These are phyloP conservation scores for Diaporthe eres DNA, from an alignment of 2,329 filamentous ascomycete species.

Conservation along the genomic window DNA sequence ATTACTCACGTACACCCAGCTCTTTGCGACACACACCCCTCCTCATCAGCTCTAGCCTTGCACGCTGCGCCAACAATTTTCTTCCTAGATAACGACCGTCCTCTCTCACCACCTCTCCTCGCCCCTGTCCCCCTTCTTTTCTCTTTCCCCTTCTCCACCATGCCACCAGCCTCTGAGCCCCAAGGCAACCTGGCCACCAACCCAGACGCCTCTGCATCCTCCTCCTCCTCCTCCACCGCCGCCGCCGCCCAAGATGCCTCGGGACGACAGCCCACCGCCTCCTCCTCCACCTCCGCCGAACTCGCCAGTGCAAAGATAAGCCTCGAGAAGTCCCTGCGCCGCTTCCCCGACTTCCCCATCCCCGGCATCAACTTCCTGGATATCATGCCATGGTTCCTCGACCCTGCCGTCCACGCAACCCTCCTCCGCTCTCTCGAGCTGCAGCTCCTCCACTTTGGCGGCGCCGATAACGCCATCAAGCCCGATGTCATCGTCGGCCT, in stretches of 20 bases:
- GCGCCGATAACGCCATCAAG: slow-evolving; percentile 60
- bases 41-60: slow-evolving; percentile 26
- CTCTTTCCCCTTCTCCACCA: slow-evolving; percentile 50
- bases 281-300: slow-evolving; percentile 74
- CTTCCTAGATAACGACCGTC: slow-evolving; percentile 47
- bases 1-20: slow-evolving; percentile 38
- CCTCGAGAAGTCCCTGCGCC: slow-evolving; percentile 81
- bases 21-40: slow-evolving; percentile 37
- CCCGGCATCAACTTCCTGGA: slow-evolving; percentile 97
- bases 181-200: slow-evolving; percentile 50
- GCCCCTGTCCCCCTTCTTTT: slow-evolving; percentile 48
- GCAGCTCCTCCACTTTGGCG: slow-evolving; percentile 74
- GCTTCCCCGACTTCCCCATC: slow-evolving; percentile 92
- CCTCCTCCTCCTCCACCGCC: slow-evolving; percentile 51
- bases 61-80: slow-evolving; percentile 30
- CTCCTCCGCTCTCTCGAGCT: slow-evolving; percentile 90
- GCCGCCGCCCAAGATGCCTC: slow-evolving; percentile 67
- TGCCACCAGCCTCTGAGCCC: slow-evolving; percentile 51
- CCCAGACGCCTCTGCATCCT: slow-evolving; percentile 53
- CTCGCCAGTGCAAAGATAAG: slow-evolving; percentile 78
- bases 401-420: slow-evolving; percentile 78
- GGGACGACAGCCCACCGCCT: slow-evolving; percentile 74
- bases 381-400: slow-evolving; percentile 95
- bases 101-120: slow-evolving; percentile 48
- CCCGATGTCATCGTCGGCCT: slow-evolving; percentile 94